These are phyloP conservation scores for Barbatosphaeria neglecta DNA, from an alignment of 495 filamentous ascomycete genomes.

Conservation along the genomic window DNA sequence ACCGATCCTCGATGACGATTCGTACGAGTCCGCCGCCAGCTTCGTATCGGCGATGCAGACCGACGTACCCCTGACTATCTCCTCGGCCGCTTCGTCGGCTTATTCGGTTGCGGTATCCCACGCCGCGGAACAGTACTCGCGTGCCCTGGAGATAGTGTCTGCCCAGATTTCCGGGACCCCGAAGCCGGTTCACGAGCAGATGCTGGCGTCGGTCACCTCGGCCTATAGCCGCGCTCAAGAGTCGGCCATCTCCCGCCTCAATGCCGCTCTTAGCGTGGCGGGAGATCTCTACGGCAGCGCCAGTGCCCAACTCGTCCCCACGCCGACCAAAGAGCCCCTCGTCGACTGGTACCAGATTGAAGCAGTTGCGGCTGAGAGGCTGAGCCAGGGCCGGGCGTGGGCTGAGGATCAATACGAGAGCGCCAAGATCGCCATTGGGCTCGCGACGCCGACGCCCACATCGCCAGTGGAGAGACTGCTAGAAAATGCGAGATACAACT, in stretches of 20 bases:
- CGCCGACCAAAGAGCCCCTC: constrained; percentile 22
- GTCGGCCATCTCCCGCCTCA: constrained; percentile 46
- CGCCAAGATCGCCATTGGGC: constrained; percentile 44
- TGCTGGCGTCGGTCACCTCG: constrained; percentile 54
- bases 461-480: constrained; percentile 37
- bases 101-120: constrained; percentile 49
- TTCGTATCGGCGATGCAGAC: constrained; percentile 51
- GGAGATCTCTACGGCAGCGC: constrained; percentile 33
- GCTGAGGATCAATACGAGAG: constrained; percentile 55
- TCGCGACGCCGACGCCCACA: constrained; percentile 41
- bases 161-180: constrained; percentile 55
- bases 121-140: constrained; percentile 52
- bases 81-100: constrained; percentile 37
- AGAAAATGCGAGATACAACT: constrained; percentile 53
- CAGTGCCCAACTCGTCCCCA: constrained; percentile 8
- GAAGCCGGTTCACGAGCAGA: constrained; percentile 46
- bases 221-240: constrained; percentile 56
- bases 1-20: constrained; percentile 28
- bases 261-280: constrained; percentile 35
- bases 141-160: constrained; percentile 53
- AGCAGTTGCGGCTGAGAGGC: constrained; percentile 52
- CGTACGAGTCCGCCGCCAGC: constrained; percentile 43
- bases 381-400: constrained; percentile 49
- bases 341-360: constrained; percentile 28
- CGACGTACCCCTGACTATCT: constrained; percentile 19